Evolutionary conservation across 2,329 filamentous ascomycete genomes (phyloP), one percentile per base, ranked within the genome.

Genomic region (Diaporthe capsici): DNA sequence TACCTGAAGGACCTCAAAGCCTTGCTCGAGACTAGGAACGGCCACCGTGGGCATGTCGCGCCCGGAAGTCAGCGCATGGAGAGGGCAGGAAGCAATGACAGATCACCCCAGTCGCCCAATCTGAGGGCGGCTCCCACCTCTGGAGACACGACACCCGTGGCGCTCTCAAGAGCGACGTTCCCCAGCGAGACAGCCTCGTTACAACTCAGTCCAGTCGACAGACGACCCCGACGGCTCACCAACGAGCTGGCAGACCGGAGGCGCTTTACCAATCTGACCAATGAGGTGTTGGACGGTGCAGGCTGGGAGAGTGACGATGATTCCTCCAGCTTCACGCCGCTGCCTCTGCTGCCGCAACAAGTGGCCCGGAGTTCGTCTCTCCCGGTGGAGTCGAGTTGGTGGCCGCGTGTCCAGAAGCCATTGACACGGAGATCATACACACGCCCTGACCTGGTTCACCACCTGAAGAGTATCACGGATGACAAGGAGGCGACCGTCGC

Each of bases 401-500:
- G 71, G 71, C 71, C 71, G 15, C 49, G 71, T 20, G 72, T 74
- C 13, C 65, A 74, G 60, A 72, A 60, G 42, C 37, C 68, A 2
- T 39, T 77, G 47, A 49, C 55, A 6, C 28, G 47, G 20, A 57
- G 44, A 9, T 76, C 71, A 1, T 76, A 71, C 39, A 71, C 71
- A 20, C 57, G 67, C 2, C 25, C 42, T 20, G 71, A 76, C 25
- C 49, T 77, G 28, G n/a, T 77, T 20, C 44, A 51, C 28, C 74
- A 77, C 31, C 34, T 77, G 4, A 63, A 71, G 25, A 42, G 55
- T 3, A 49, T 76, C 37, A 70, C 72, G 22, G 74, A 65, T 4
- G 55, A 65, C 9, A 58, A 65, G 8, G 72, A 71, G 28, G 58
- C 70, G n/a, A 74, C 72, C 12, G 60, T 67, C 6, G 34, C 81